phyloP scores from a whole-genome alignment of 768 basidiomycete genomes.

The Agrocybe chaxingu region DNA sequence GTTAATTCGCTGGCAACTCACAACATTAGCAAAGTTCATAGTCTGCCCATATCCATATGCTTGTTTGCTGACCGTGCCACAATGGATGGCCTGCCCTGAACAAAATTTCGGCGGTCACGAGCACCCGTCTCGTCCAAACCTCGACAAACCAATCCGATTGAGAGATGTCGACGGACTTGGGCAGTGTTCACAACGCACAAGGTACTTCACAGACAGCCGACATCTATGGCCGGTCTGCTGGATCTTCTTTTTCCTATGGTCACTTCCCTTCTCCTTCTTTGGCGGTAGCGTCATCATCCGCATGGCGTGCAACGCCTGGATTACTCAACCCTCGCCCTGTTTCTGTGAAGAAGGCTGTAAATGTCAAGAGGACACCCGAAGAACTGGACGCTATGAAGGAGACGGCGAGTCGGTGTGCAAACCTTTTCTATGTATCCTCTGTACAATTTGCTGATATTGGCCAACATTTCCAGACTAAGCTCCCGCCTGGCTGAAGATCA shows the following conservation, averaged over 20 bases:
- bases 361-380: constrained; percentile 38
- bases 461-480: constrained; percentile 40
- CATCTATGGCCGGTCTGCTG: constrained; percentile 6
- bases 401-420: constrained; percentile 42
- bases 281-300: constrained; percentile 17
- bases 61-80: not conserved
- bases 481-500: constrained; percentile 63
- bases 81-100: constrained; percentile 35
- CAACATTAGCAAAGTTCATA: too few species aligned
- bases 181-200: constrained; percentile 30
- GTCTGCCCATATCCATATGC: too few species aligned
- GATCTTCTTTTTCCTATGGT: constrained; percentile 15
- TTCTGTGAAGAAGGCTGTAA: constrained; percentile 7
- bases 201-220: constrained; percentile 18
- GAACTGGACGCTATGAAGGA: constrained; percentile 46
- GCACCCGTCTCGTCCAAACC: constrained; percentile 32
- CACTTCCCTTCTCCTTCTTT: constrained; percentile 22
- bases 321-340: not conserved
- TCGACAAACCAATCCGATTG: constrained; percentile 31
- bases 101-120: constrained; percentile 29
- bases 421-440: not conserved
- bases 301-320: constrained; percentile 20
- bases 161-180: constrained; percentile 40
- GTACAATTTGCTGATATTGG: not conserved
- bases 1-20: too few species aligned